Conservation (phyloP, 768 basidiomycete genomes). For the Mrakia frigida region DNA sequence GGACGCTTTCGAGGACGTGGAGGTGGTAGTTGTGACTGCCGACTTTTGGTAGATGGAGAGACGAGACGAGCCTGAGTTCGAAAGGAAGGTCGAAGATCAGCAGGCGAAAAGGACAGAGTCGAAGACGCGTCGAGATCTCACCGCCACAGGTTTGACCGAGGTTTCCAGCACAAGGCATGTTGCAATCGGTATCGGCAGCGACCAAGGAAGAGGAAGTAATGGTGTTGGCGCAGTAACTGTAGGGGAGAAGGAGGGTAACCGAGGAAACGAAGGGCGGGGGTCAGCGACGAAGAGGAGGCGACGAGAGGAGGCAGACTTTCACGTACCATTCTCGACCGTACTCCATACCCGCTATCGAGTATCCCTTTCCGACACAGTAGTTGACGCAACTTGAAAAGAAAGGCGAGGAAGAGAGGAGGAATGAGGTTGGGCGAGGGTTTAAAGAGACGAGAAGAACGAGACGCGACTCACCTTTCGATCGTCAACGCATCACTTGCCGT, state of each 20-base stretch:
- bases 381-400: not conserved
- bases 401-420: conserved; percentile 34
- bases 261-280: no score
- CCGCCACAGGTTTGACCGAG: conserved; percentile 30
- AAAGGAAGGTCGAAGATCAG: not conserved
- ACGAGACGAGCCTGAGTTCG: not conserved
- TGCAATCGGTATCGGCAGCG: conserved; percentile 1
- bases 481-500: conserved; percentile 11
- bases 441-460: not conserved
- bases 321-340: conserved; percentile 35
- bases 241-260: no score
- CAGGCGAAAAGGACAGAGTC: not conserved
- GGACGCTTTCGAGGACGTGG: not conserved
- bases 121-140: not conserved
- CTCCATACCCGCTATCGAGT: conserved; percentile 42
- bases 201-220: not conserved
- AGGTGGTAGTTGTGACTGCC: not conserved
- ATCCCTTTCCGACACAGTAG: conserved; percentile 27
- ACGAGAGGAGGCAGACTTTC: not conserved
- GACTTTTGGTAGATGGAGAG: conserved; percentile 5
- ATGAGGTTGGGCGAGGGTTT: not conserved
- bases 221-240: conserved; percentile 14
- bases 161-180: conserved; percentile 26
- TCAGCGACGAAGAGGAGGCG: not conserved
- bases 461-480: conserved; percentile 8